Evolutionary conservation across 2,329 filamentous ascomycete genomes (phyloP).

Genomic region (Ceratocystis ficicola): DNA sequence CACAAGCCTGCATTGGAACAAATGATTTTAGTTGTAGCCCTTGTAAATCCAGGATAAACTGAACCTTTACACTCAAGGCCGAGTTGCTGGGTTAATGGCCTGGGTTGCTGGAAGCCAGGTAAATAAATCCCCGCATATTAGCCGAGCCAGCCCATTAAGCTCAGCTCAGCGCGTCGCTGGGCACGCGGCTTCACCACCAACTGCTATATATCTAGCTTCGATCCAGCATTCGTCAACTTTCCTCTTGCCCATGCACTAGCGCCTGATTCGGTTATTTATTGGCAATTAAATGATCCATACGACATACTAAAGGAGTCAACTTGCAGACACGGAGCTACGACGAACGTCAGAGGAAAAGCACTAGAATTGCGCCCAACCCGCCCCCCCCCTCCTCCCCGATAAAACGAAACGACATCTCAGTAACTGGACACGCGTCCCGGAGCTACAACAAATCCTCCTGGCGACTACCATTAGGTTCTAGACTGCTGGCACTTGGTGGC

Average conservation of each 20-base stretch:
- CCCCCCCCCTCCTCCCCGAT: too few relatives aligned
- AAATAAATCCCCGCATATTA: constrained; percentile 9
- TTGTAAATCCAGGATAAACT: neutral
- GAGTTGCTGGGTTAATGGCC: constrained; percentile 1
- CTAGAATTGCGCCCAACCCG: neutral
- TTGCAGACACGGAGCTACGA: too few relatives aligned
- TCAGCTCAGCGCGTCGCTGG: neutral
- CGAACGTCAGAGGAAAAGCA: too few relatives aligned
- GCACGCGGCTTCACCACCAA: neutral
- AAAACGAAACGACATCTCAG: neutral
- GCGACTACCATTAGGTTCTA: neutral
- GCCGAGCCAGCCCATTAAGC: neutral
- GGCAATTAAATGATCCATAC: too few relatives aligned
- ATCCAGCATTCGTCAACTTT: too few relatives aligned
- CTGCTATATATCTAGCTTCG: too few relatives aligned
- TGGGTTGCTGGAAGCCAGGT: neutral
- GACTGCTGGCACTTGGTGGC: neutral
- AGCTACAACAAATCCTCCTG: neutral
- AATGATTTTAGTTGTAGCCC: neutral
- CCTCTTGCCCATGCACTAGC: too few relatives aligned
- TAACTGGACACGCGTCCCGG: neutral
- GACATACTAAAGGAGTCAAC: too few relatives aligned
- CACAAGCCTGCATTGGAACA: too few relatives aligned
- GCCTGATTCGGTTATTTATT: too few relatives aligned
- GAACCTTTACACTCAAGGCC: too few relatives aligned